Conservation (phyloP, 176 grass and related monocot species). For the Tuctoria greenei region DNA sequence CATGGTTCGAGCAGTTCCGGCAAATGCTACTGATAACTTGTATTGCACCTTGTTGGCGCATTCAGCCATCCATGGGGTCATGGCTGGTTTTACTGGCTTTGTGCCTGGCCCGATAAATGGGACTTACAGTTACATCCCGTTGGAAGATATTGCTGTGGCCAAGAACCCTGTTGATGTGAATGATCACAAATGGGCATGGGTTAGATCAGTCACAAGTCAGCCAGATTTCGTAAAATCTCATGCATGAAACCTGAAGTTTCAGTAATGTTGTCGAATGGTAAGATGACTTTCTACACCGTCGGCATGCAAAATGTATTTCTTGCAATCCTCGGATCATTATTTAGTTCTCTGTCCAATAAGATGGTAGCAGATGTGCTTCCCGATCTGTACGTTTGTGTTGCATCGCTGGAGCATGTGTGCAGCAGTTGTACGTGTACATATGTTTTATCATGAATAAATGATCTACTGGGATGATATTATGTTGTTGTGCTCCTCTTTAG, state of each 20-base stretch:
- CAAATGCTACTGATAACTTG: slow-evolving; percentile 78
- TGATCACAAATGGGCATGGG: slow-evolving; percentile 92
- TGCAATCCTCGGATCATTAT: not conserved
- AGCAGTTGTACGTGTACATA: not conserved
- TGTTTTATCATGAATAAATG: slow-evolving; percentile 27
- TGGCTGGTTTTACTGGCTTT: slow-evolving; percentile 79
- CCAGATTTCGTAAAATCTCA: slow-evolving; percentile 56
- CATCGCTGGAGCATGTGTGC: not conserved
- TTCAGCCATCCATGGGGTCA: slow-evolving; percentile 73
- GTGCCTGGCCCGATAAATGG: slow-evolving; percentile 70
- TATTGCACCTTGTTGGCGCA: slow-evolving; percentile 88
- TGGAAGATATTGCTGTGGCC: slow-evolving; percentile 67
- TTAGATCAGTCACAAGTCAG: slow-evolving; percentile 67
- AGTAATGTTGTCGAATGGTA: not conserved
- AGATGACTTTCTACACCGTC: not conserved
- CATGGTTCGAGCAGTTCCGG: slow-evolving; percentile 78
- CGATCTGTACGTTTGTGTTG: not conserved
- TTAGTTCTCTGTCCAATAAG: slow-evolving; percentile 1
- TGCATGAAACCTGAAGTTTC: not conserved
- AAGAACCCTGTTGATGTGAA: slow-evolving; percentile 68
- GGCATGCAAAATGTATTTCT: not conserved
- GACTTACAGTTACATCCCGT: slow-evolving; percentile 73
- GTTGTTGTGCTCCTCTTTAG: not conserved
- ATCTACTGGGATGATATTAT: not conserved
- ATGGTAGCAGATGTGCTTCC: not conserved